Evolutionary conservation across 495 filamentous ascomycete genomes (phyloP).

Genomic region (Trichoderma parareesei): DNA sequence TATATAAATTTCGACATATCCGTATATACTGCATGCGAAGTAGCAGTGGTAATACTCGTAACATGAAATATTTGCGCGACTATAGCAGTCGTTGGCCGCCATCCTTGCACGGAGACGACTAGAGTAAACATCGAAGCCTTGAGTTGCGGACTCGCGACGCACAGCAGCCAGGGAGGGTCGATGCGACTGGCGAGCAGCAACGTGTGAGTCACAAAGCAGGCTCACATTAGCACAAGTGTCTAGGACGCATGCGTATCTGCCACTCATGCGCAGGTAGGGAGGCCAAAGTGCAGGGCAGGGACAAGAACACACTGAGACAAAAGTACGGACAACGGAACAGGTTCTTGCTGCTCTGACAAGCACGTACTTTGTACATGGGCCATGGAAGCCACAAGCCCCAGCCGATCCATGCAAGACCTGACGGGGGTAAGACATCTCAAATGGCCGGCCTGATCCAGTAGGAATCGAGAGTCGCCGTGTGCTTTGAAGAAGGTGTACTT

Average conservation of each 20-base stretch:
- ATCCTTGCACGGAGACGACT: neutral
- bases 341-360: neutral
- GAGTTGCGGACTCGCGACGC: neutral
- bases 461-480: neutral
- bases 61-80: neutral
- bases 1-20: neutral
- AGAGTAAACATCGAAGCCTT: neutral
- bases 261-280: neutral
- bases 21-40: neutral
- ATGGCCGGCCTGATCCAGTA: slow-evolving; percentile 1
- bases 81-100: neutral
- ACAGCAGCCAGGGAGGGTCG: neutral
- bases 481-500: neutral
- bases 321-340: slow-evolving; percentile 3
- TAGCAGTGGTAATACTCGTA: neutral
- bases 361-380: no score
- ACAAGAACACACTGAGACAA: neutral
- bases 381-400: neutral
- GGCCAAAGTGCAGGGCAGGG: neutral
- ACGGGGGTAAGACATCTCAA: slow-evolving; percentile 2
- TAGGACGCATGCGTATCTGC: slow-evolving; percentile 4
- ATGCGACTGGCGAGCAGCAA: neutral
- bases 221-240: neutral
- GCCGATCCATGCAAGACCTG: slow-evolving; percentile 3
- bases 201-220: neutral